phyloP scores from a whole-genome alignment of 768 basidiomycete species.

The Lactifluus piperatus region DNA sequence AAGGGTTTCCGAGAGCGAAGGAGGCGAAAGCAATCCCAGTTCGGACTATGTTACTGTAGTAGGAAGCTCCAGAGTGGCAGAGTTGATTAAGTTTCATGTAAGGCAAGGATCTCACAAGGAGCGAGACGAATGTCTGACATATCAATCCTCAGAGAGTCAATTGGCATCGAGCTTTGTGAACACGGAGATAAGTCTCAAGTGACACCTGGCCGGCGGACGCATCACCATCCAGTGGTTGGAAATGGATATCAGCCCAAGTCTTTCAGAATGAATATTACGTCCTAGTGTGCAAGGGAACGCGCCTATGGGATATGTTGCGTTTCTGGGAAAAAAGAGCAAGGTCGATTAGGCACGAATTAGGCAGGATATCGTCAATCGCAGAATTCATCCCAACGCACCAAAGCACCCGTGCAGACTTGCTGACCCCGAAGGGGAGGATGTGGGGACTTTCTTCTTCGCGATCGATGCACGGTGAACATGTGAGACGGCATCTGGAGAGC shows the following conservation, averaged over 20 bases:
- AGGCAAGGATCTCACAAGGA: slow-evolving; percentile 55
- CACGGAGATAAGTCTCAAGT: slow-evolving; percentile 59
- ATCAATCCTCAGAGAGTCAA: slow-evolving; percentile 51
- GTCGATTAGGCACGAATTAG: slow-evolving; percentile 32
- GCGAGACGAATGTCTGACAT: slow-evolving; percentile 51
- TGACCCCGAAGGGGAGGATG: slow-evolving; percentile 25
- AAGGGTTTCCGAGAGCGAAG: slow-evolving; percentile 57
- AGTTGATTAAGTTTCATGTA: slow-evolving; percentile 54
- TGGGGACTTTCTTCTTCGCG: not conserved
- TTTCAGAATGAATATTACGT: not conserved
- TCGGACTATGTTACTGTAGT: slow-evolving; percentile 47
- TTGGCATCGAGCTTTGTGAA: slow-evolving; percentile 46
- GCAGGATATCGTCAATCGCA: not conserved
- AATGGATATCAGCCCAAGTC: slow-evolving; percentile 44
- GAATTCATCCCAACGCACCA: slow-evolving; percentile 30
- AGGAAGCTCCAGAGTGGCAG: slow-evolving; percentile 51
- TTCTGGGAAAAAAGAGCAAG: slow-evolving; percentile 52
- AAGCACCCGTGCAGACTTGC: slow-evolving; percentile 51
- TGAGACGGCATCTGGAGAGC: too few species aligned
- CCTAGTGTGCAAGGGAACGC: not conserved
- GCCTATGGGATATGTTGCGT: slow-evolving; percentile 48
- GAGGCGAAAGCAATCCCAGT: slow-evolving; percentile 51
- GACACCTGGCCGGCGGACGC: slow-evolving; percentile 44
- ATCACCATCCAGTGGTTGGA: slow-evolving; percentile 46
- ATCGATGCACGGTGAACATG: too few species aligned